phyloP scores from a whole-genome alignment of 2,329 filamentous ascomycete genomes.

The Trichoderma aggressivum region DNA sequence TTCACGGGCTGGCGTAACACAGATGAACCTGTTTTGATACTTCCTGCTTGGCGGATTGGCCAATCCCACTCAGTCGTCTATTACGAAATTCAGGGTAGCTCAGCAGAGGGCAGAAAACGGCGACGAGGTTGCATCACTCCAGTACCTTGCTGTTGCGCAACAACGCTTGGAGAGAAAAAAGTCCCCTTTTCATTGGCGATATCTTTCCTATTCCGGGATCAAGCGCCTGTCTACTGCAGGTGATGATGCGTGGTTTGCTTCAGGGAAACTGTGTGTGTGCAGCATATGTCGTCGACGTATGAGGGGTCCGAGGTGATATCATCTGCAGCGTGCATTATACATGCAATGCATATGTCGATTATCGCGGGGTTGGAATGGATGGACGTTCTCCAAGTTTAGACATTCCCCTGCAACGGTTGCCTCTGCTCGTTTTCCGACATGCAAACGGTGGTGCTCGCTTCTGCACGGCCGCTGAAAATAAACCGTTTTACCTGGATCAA shows the following conservation, averaged over 20 bases:
- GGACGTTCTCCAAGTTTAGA: background rate
- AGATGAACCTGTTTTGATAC: background rate
- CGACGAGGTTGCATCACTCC: constrained; percentile 5
- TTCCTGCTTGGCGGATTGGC: background rate
- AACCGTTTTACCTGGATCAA: background rate
- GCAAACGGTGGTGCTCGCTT: background rate
- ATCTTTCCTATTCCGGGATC: background rate
- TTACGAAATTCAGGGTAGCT: constrained; percentile 2
- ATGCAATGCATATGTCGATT: background rate
- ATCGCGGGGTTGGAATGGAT: constrained; percentile 12
- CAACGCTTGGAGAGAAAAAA: background rate
- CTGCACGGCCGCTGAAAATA: background rate
- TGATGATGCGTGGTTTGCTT: background rate
- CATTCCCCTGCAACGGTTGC: background rate
- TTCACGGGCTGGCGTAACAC: background rate
- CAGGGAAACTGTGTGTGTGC: background rate
- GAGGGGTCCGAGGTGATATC: constrained; percentile 8
- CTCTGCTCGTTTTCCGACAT: background rate
- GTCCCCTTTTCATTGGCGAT: background rate
- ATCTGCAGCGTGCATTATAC: constrained; percentile 4
- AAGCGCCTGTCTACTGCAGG: background rate
- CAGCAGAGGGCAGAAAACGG: background rate
- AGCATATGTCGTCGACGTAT: background rate
- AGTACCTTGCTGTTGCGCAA: background rate
- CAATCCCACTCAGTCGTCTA: background rate